Evolutionary conservation across 176 grass and related monocot species (phyloP).

Genomic region (Eleusine indica): DNA sequence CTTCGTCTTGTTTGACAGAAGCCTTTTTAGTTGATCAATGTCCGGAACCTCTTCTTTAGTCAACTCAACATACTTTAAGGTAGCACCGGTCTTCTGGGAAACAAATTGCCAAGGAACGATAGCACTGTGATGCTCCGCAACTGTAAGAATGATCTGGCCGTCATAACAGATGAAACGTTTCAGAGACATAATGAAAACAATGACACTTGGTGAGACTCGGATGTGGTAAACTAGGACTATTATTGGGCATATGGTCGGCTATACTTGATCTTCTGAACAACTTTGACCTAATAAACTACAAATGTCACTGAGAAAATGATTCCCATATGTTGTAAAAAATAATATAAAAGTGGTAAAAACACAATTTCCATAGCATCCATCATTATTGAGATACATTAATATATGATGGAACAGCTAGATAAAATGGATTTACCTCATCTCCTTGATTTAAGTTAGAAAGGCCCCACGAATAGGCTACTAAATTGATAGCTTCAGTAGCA

Average conservation of each 20-base stretch:
- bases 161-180: constrained; percentile 27
- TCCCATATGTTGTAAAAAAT: background rate
- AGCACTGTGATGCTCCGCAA: constrained; percentile 90
- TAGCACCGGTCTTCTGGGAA: constrained; percentile 74
- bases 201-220: background rate
- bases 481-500: constrained; percentile 97
- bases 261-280: background rate
- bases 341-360: background rate
- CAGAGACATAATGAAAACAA: constrained; percentile 6
- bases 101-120: constrained; percentile 95
- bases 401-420: constrained; percentile 5
- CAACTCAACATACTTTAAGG: constrained; percentile 86
- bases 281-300: constrained; percentile 22
- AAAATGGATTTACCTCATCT: constrained; percentile 63
- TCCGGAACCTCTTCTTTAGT: constrained; percentile 86
- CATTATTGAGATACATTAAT: background rate
- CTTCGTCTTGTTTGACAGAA: constrained; percentile 86
- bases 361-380: background rate
- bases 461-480: constrained; percentile 94
- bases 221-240: background rate
- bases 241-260: background rate
- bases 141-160: constrained; percentile 74
- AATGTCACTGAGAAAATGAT: background rate
- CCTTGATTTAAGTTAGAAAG: constrained; percentile 77
- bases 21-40: constrained; percentile 77